Percentiles rank a stretch among this genome's conserved stretches.
Evolutionary conservation across 73 alveolate genomes (phyloP).

Genomic region (Uronychia binucleata): DNA sequence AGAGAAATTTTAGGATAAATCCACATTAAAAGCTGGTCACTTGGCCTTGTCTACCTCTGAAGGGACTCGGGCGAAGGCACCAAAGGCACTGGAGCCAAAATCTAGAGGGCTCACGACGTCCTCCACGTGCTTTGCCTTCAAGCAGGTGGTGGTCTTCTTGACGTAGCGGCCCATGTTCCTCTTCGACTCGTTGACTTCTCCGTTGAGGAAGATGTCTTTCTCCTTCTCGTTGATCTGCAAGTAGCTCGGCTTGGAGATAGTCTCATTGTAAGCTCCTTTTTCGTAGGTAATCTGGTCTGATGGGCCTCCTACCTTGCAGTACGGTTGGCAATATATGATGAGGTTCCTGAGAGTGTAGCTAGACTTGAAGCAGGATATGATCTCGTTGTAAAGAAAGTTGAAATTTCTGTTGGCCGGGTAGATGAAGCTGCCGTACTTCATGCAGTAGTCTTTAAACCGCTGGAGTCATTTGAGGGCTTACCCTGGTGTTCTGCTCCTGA

Average conservation of each 20-base stretch:
- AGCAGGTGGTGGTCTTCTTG: slow-evolving; percentile 35
- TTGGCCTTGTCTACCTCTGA: not conserved
- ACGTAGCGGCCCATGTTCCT: slow-evolving; percentile 4
- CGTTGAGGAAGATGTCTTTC: slow-evolving; percentile 51
- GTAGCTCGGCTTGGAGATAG: slow-evolving; percentile 52
- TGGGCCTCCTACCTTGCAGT: slow-evolving; percentile 5
- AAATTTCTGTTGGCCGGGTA: slow-evolving; percentile 14
- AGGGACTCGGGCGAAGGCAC: not conserved
- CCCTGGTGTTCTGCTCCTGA: not conserved
- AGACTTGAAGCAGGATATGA: slow-evolving; percentile 23
- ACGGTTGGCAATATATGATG: slow-evolving; percentile 50
- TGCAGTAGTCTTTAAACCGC: slow-evolving; percentile 50
- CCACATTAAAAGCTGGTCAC: not conserved
- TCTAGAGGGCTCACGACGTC: slow-evolving; percentile 10
- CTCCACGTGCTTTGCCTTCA: slow-evolving; percentile 49
- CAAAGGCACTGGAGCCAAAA: not conserved
- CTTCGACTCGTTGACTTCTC: slow-evolving; percentile 45
- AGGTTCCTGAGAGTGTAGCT: slow-evolving; percentile 20
- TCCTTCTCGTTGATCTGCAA: slow-evolving; percentile 39
- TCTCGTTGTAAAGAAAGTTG: slow-evolving; percentile 41
- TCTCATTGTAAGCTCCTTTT: slow-evolving; percentile 17
- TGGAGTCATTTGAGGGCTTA: slow-evolving; percentile 2
- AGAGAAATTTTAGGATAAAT: not conserved
- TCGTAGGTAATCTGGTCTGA: not conserved
- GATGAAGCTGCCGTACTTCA: slow-evolving; percentile 42